Evolutionary conservation across 495 filamentous ascomycete species (phyloP).

Genomic region (Aspergillus sparsus): DNA sequence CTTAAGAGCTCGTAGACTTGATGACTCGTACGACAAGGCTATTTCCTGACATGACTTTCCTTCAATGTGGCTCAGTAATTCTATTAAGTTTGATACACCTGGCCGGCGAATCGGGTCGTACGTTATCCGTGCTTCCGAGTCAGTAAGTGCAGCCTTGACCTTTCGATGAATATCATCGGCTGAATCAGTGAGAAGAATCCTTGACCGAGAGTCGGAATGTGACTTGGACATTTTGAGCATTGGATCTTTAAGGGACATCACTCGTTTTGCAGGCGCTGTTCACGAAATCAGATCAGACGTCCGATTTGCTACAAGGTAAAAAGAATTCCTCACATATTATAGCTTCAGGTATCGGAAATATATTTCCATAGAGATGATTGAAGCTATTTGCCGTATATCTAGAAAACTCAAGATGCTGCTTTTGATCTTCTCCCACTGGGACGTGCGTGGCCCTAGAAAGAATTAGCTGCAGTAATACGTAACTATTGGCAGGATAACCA

Average conservation of each 20-base stretch:
- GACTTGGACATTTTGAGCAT: conserved; percentile 92
- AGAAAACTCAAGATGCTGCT: conserved; percentile 90
- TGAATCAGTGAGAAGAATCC: conserved; percentile 79
- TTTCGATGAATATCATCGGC: conserved; percentile 62
- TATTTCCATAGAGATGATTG: conserved; percentile 66
- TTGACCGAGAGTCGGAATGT: conserved; percentile 62
- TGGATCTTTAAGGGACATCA: conserved; percentile 86
- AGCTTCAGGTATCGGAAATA: conserved; percentile 71
- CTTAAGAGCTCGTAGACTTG: conserved; percentile 67
- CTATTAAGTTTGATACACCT: conserved; percentile 83
- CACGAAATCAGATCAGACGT: conserved; percentile 11
- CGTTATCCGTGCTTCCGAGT: conserved; percentile 60
- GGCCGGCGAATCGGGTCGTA: conserved; percentile 73
- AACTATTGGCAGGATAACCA: conserved; percentile 11
- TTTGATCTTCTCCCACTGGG: conserved; percentile 91
- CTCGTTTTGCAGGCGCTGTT: conserved; percentile 70
- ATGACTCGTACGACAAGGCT: conserved; percentile 51
- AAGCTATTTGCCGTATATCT: conserved; percentile 81
- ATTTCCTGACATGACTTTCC: conserved; percentile 53
- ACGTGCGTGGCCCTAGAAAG: conserved; percentile 78
- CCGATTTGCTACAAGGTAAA: neutral
- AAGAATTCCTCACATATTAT: conserved; percentile 64
- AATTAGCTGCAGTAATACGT: conserved; percentile 21
- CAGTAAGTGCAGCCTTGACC: conserved; percentile 74
- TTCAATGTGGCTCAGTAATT: conserved; percentile 69